These are phyloP conservation scores for Globisporangium heterothallicum DNA, from an alignment of 352 stramenopile species.

Conservation along the genomic window DNA sequence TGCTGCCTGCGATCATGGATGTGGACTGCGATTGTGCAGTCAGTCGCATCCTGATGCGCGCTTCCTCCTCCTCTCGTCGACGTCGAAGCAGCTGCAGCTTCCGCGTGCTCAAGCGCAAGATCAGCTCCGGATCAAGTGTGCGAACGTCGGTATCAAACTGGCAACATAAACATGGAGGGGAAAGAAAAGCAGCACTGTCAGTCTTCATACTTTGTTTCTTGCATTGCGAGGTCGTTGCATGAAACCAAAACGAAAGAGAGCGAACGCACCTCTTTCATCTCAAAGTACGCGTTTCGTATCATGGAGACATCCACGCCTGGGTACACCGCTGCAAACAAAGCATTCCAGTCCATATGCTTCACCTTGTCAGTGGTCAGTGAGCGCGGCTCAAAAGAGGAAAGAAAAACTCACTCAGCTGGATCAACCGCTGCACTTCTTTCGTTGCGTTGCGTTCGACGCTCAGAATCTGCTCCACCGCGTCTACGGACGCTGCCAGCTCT, in stretches of 20 bases:
- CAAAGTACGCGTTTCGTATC: slow-evolving; percentile 1
- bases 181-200: too few relatives aligned
- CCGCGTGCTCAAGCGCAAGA: slow-evolving; percentile 10
- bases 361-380: background rate
- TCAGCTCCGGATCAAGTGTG: slow-evolving; percentile 10
- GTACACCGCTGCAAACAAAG: slow-evolving; percentile 2
- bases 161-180: too few relatives aligned
- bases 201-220: too few relatives aligned
- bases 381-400: background rate
- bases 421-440: background rate
- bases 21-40: background rate
- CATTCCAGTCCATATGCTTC: background rate
- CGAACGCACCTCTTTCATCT: slow-evolving; percentile 9
- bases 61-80: slow-evolving; percentile 10
- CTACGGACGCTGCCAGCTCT: background rate
- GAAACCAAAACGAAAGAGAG: background rate
- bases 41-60: background rate
- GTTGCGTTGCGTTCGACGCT: background rate
- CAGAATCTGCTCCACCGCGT: background rate
- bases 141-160: slow-evolving; percentile 14
- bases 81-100: slow-evolving; percentile 15
- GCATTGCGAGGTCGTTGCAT: too few relatives aligned
- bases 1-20: background rate
- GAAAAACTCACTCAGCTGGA: background rate
- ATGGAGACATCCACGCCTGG: slow-evolving; percentile 3